Evolutionary conservation across 2,329 filamentous ascomycete genomes (phyloP), one percentile per base, ranked within the genome.

Genomic region (Pochonia chlamydosporia): DNA sequence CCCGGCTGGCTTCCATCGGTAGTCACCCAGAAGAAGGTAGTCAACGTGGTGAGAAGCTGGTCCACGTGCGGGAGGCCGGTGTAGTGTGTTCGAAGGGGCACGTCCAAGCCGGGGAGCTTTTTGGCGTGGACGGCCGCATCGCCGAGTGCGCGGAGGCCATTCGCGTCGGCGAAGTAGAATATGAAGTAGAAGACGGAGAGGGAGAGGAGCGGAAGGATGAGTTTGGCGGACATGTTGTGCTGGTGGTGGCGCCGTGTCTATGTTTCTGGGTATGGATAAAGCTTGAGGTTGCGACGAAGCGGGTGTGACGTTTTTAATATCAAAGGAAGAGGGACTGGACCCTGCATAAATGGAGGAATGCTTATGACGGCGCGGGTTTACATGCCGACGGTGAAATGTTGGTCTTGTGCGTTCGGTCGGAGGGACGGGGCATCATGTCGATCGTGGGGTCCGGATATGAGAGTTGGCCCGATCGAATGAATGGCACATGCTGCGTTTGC

Each of bases 21-120:
- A 5, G 51, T 18, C 28, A 51, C 44, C 53, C 53, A 56, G 47
- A 56, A 56, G 44, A 55, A 52, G 30, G 43, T 31, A n/a, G 52
- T 53, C 44, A 56, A 44, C 13, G 37, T 37, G 20, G 52, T 44
- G 23, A 55, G 47, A 3, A 51, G 39, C 31, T 46, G 31, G 37
- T 56, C 54, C n/a, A 50, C 14, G 16, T 35, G 36, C 28, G 4
- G 25, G 13, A 48, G 26, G 24, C 53, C 53, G 21, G 46, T 40
- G 46, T 54, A 56, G 40, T 36, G 47, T 2, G 45, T 53, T 31
- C 53, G 51, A 20, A 56, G 47, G n/a, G 48, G 49, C 23, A 18
- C 25, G 18, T 49, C 31, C 3, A 47, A 48, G 18, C 54, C 54
- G n/a, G 54, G 53, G 14, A 55, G 35, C 13, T 8, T 44, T 25